A percentile compares a stretch with the other conserved stretches of the same genome.
These are phyloP conservation scores for Roridomyces roridus DNA, from an alignment of 768 basidiomycete genomes.

Conservation along the genomic window DNA sequence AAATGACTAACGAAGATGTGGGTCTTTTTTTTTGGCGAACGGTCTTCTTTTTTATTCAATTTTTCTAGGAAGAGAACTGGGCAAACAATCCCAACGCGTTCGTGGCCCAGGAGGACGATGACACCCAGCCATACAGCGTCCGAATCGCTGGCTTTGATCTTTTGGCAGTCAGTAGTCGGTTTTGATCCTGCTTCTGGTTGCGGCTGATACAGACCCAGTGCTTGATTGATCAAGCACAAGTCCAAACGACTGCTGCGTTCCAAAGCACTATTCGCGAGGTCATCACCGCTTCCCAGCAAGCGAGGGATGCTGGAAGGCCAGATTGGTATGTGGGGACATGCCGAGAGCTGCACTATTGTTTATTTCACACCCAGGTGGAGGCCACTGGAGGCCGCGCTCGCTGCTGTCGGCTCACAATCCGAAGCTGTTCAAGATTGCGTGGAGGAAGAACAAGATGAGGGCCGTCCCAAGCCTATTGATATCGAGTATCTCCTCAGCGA, in stretches of 20 bases:
- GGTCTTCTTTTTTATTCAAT: background rate
- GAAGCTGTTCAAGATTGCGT: conserved; percentile 78
- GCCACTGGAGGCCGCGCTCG: conserved; percentile 84
- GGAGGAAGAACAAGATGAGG: conserved; percentile 75
- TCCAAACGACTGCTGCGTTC: conserved; percentile 56
- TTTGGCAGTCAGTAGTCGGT: conserved; percentile 58
- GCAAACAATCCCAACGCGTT: conserved; percentile 88
- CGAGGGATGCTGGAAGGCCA: conserved; percentile 56
- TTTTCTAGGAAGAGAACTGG: conserved; percentile 86
- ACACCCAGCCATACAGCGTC: conserved; percentile 80
- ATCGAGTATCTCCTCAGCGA: conserved; percentile 76
- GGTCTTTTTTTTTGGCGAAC: conserved; percentile 33
- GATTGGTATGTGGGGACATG: conserved; percentile 61
- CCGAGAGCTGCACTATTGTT: conserved; percentile 1
- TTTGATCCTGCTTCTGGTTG: background rate
- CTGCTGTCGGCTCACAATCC: conserved; percentile 80
- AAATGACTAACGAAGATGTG: conserved; percentile 93
- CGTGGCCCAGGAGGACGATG: conserved; percentile 94
- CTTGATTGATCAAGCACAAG: conserved; percentile 61
- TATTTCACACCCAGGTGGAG: conserved; percentile 74
- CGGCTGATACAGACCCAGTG: conserved; percentile 42
- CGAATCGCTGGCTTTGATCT: conserved; percentile 88
- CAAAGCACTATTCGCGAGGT: conserved; percentile 59
- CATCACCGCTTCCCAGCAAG: conserved; percentile 61
- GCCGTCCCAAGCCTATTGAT: conserved; percentile 72